Percentiles rank a stretch among this genome's conserved stretches.
Conservation (phyloP, 139 green algal species). For the Pycnococcus provasolii region DNA sequence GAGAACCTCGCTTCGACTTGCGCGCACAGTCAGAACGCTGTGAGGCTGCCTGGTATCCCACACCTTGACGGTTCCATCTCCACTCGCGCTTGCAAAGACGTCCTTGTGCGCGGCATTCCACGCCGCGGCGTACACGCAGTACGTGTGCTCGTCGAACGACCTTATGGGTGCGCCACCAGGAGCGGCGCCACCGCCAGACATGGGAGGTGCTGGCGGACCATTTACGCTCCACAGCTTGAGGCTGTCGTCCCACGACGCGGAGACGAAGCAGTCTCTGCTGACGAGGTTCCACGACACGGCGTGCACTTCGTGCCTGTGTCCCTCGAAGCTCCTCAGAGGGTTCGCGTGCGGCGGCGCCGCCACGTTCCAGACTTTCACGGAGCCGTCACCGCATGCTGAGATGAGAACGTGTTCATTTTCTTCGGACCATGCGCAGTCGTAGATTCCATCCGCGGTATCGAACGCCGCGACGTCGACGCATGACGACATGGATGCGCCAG, state of each 20-base stretch:
- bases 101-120: constrained; percentile 56
- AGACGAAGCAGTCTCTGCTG: constrained; percentile 75
- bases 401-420: constrained; percentile 88
- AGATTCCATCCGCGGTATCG: constrained; percentile 91
- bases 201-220: neutral
- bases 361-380: constrained; percentile 84
- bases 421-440: constrained; percentile 92
- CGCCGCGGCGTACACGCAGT: constrained; percentile 89
- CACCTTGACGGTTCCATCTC: constrained; percentile 58
- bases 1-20: constrained; percentile 61
- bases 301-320: constrained; percentile 85
- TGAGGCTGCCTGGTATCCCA: constrained; percentile 73
- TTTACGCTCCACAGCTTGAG: constrained; percentile 84
- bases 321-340: constrained; percentile 67
- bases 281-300: constrained; percentile 77
- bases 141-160: constrained; percentile 66
- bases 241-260: constrained; percentile 84
- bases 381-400: constrained; percentile 78
- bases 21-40: constrained; percentile 65
- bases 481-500: constrained; percentile 25
- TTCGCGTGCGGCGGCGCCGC: constrained; percentile 62
- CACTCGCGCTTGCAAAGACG: constrained; percentile 37
- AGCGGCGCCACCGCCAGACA: neutral
- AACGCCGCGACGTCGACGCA: constrained; percentile 57
- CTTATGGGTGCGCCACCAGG: constrained; percentile 4